A percentile compares a stretch with the other conserved stretches of the same genome.
Conservation (phyloP, 2,329 filamentous ascomycete species). For the Aspergillus sp. region DNA sequence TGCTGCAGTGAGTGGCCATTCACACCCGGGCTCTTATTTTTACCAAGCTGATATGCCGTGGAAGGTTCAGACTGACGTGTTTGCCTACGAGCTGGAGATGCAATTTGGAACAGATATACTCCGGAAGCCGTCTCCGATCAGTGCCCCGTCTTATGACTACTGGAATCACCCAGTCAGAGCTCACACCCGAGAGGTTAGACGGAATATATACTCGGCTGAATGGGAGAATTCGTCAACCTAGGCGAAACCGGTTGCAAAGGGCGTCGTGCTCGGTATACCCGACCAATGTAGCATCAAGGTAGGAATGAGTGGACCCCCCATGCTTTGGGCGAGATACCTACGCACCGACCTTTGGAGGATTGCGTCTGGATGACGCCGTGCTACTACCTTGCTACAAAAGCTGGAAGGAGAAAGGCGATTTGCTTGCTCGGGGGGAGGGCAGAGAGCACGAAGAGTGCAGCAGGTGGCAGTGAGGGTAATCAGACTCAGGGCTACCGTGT, state of each 20-base stretch:
- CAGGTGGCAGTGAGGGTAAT: not conserved
- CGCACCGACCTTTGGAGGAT: not conserved
- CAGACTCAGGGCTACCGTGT: conserved; percentile 9
- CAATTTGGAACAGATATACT: not conserved
- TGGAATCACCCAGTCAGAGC: not conserved
- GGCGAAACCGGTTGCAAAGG: not conserved
- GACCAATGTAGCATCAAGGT: not conserved
- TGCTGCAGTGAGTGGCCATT: not conserved
- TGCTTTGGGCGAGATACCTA: not conserved
- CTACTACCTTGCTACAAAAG: not conserved
- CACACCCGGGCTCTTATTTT: not conserved
- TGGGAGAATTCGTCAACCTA: not conserved
- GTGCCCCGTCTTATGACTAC: not conserved
- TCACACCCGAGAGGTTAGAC: not conserved
- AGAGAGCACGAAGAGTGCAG: not conserved
- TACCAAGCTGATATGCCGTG: not conserved
- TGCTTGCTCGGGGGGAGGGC: not conserved
- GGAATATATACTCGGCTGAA: not conserved
- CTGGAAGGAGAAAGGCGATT: not conserved
- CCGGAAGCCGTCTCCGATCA: not conserved
- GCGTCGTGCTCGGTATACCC: too few species aligned
- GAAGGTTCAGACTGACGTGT: not conserved
- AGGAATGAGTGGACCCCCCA: not conserved
- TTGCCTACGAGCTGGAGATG: not conserved
- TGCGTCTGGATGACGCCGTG: not conserved